phyloP scores from a whole-genome alignment of 805 yeast species.

The Wickerhamiella kurtzmanii region DNA sequence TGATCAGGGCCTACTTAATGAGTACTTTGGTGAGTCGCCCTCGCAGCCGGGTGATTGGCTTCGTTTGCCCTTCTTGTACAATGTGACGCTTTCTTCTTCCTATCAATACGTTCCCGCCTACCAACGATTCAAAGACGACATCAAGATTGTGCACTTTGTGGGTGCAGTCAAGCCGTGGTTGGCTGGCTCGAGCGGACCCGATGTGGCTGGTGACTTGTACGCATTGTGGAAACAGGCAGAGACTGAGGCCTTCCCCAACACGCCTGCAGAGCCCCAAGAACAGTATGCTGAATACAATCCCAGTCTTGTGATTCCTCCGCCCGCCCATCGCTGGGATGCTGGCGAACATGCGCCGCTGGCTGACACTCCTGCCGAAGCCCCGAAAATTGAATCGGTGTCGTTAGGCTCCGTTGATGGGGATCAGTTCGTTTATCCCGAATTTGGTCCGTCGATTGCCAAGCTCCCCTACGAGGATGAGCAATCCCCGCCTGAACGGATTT shows the following conservation, averaged over 20 bases:
- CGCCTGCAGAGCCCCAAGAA: slow-evolving; percentile 1
- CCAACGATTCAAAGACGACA: slow-evolving; percentile 34
- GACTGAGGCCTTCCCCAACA: neutral
- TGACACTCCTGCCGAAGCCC: slow-evolving; percentile 11
- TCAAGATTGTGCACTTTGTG: slow-evolving; percentile 30
- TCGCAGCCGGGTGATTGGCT: slow-evolving; percentile 37
- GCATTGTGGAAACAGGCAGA: slow-evolving; percentile 7
- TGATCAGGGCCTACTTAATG: slow-evolving; percentile 81
- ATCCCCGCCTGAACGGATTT: slow-evolving; percentile 12
- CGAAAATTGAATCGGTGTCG: neutral
- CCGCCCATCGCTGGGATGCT: slow-evolving; percentile 19
- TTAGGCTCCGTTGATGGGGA: neutral
- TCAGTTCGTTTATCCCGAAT: slow-evolving; percentile 13
- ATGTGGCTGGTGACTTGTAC: slow-evolving; percentile 1
- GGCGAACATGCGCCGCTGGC: slow-evolving; percentile 15
- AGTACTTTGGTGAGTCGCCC: slow-evolving; percentile 34
- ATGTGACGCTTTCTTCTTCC: slow-evolving; percentile 49
- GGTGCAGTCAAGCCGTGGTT: slow-evolving; percentile 31
- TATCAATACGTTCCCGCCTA: slow-evolving; percentile 67
- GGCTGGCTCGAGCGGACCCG: neutral
- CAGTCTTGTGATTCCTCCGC: slow-evolving; percentile 10
- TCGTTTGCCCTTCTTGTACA: slow-evolving; percentile 64
- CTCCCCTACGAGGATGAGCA: slow-evolving; percentile 18
- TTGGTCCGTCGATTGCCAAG: slow-evolving; percentile 12
- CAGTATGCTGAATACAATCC: slow-evolving; percentile 3